These are phyloP conservation scores for Fusarium mexicanum DNA, from an alignment of 2,329 filamentous ascomycete species.

Conservation along the genomic window DNA sequence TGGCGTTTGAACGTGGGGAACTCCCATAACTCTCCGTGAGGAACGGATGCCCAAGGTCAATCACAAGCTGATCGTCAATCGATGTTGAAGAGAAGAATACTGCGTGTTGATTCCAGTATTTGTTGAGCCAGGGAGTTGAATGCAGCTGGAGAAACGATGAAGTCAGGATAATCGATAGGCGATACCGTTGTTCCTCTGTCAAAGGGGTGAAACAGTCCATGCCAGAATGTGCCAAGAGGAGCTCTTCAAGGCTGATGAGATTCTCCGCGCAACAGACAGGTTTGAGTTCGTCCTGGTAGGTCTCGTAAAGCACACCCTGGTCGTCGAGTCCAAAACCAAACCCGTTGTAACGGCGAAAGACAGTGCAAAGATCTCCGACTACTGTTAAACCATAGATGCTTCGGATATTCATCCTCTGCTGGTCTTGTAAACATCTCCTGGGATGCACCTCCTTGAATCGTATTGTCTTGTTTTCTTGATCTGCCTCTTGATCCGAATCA, in stretches of 20 bases:
- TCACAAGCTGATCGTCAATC: background rate
- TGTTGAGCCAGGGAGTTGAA: background rate
- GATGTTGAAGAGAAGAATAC: background rate
- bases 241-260: fast-evolving
- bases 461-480: fast-evolving
- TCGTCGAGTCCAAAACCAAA: background rate
- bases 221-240: background rate
- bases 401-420: background rate
- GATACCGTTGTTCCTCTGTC: background rate
- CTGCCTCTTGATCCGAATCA: fast-evolving
- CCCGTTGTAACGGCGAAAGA: background rate
- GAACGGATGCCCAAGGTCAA: background rate
- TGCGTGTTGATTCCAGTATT: background rate
- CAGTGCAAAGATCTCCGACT: background rate
- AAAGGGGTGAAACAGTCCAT: fast-evolving
- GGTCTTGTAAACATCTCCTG: fast-evolving
- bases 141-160: background rate
- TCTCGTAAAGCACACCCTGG: background rate
- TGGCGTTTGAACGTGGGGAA: fast-evolving
- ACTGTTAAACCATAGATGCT: background rate
- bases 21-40: background rate
- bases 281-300: background rate
- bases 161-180: background rate
- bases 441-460: fast-evolving
- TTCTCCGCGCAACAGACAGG: background rate